Evolutionary conservation across 2,329 filamentous ascomycete species (phyloP).

Genomic region (Pseudogymnoascus sp.): DNA sequence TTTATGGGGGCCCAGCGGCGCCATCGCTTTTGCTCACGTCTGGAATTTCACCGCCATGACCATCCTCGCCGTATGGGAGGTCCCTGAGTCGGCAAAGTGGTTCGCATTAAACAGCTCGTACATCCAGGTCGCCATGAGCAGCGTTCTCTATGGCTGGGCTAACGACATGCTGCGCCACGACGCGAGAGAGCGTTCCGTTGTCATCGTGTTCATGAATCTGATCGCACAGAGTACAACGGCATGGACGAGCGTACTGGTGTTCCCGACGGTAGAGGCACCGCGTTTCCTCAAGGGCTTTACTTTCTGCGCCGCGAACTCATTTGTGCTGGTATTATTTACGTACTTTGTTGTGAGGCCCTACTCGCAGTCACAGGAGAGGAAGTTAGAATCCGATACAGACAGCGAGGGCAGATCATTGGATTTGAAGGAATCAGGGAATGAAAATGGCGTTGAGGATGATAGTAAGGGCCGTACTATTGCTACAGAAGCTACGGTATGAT

Average conservation of each 20-base stretch:
- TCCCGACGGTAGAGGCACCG: constrained; percentile 39
- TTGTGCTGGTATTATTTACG: constrained; percentile 27
- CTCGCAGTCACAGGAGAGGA: neutral
- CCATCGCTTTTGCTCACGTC: constrained; percentile 42
- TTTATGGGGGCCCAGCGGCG: constrained; percentile 44
- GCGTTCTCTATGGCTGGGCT: constrained; percentile 40
- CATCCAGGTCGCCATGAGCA: constrained; percentile 38
- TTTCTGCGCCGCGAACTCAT: constrained; percentile 24
- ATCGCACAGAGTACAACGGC: constrained; percentile 40
- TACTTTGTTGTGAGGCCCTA: constrained; percentile 17
- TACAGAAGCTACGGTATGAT: neutral
- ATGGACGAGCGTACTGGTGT: constrained; percentile 41
- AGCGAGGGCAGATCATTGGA: neutral
- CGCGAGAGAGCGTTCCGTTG: constrained; percentile 34
- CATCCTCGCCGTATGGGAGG: constrained; percentile 49
- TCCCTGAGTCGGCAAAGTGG: constrained; percentile 47
- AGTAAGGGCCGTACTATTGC: neutral
- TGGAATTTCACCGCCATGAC: constrained; percentile 47
- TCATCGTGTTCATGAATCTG: constrained; percentile 36
- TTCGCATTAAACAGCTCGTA: constrained; percentile 43
- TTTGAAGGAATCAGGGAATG: neutral
- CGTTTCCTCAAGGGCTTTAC: constrained; percentile 35
- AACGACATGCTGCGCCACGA: constrained; percentile 37
- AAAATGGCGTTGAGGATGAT: neutral
- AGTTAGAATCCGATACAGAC: neutral